Evolutionary conservation across 352 stramenopile species (phyloP), one percentile per base, ranked within the genome.

Genomic region (Aphanomyces cochlioides): DNA sequence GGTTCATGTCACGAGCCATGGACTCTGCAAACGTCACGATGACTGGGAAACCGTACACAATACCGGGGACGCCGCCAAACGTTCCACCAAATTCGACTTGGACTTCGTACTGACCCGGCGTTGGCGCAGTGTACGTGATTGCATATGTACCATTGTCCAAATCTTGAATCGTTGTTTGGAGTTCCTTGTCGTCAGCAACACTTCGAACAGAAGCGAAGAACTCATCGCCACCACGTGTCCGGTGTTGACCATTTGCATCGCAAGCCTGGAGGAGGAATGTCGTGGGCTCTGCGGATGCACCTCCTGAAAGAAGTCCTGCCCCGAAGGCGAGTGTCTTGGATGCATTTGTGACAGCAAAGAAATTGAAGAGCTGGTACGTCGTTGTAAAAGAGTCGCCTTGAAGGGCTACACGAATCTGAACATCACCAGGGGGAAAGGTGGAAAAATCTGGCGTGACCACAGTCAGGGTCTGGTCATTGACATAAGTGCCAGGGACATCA

Each of bases 331-430:
- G 90, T 47, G 86, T 97, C 38, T 93, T 78, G 0, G 81, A 75
- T 17, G 89, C 89, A 65, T 93, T 66, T 0, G 92, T 97, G 17
- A 99, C 93, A 1, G 90, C 84, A 70, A 98, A 98, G 77, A 97
- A 98, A 50, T 76, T 86, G 70, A 98, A 98, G 13, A 83, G 83
- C 59, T 98, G 86, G 60, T 87, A 93, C 50, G 91, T 97, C 38
- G 96, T 98, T 17, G 96, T 98, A 70, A 98, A 96, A 40, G 86
- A 91, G 54, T 98, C 96, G 21, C 89, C 83, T 38, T 96, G 92
- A 10, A 98, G 82, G 43, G 90, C 90, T 3, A 98, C 88, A 17
- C 96, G 92, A 15, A 97, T 73, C 65, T 98, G 84, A 41, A 91
- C 84, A 64, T 92, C 79, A 8, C 96, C 89, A 10, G 94, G 81